A percentile compares a stretch with the other conserved stretches of the same genome.
phyloP scores from a whole-genome alignment of 2,329 filamentous ascomycete species.

The Xylariaceae sp. region DNA sequence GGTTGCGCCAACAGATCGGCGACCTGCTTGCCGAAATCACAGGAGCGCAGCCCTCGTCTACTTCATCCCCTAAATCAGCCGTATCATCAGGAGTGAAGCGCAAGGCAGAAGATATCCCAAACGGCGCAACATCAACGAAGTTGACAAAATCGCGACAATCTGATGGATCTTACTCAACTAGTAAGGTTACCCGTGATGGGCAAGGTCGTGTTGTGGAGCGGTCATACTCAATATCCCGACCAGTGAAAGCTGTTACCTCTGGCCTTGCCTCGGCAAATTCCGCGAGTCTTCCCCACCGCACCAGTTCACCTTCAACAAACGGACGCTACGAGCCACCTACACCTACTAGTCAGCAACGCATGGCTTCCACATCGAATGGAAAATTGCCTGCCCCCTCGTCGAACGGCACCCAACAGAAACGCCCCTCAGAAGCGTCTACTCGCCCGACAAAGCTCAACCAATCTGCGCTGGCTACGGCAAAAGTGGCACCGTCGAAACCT shows the following conservation, averaged over 20 bases:
- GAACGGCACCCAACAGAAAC: constrained; percentile 28
- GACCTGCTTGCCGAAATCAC: constrained; percentile 68
- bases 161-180: constrained; percentile 39
- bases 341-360: constrained; percentile 32
- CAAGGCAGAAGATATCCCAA: constrained; percentile 61
- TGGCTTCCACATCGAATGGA: constrained; percentile 29
- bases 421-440: constrained; percentile 24
- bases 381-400: constrained; percentile 23
- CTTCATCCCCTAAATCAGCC: constrained; percentile 39
- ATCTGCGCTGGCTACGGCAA: constrained; percentile 27
- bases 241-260: constrained; percentile 34
- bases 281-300: constrained; percentile 40
- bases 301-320: constrained; percentile 36
- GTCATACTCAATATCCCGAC: constrained; percentile 32
- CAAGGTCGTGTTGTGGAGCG: constrained; percentile 34
- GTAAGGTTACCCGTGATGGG: constrained; percentile 36
- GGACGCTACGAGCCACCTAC: constrained; percentile 37
- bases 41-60: constrained; percentile 55
- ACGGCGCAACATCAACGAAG: constrained; percentile 35
- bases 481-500: constrained; percentile 35
- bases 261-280: constrained; percentile 35
- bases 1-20: constrained; percentile 51
- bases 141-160: constrained; percentile 38
- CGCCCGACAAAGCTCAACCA: constrained; percentile 36
- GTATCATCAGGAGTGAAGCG: constrained; percentile 55